These are phyloP conservation scores for Penicillium freii DNA, from an alignment of 2,329 filamentous ascomycete species.

Conservation along the genomic window DNA sequence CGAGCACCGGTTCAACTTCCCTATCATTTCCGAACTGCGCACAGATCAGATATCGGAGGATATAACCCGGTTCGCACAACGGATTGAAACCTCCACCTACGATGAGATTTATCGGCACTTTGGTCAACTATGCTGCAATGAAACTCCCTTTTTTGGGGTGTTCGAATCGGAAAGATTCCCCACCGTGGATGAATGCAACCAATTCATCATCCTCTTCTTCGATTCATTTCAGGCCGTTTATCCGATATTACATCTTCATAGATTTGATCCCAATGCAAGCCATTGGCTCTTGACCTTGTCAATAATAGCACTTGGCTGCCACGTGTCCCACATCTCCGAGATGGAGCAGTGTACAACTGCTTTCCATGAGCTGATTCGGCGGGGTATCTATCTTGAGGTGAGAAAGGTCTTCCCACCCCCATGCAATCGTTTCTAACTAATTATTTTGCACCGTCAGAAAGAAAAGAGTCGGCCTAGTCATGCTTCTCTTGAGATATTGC, in stretches of 20 bases:
- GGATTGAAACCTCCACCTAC: slow-evolving; percentile 29
- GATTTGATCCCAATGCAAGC: slow-evolving; percentile 36
- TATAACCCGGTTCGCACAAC: slow-evolving; percentile 3
- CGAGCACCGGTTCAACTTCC: slow-evolving; percentile 26
- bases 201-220: slow-evolving; percentile 39
- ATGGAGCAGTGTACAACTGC: slow-evolving; percentile 32
- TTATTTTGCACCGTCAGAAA: slow-evolving; percentile 20
- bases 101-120: slow-evolving; percentile 33
- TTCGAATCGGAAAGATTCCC: slow-evolving; percentile 37
- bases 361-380: slow-evolving; percentile 45
- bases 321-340: slow-evolving; percentile 30
- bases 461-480: slow-evolving; percentile 20
- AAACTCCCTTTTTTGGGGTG: slow-evolving; percentile 30
- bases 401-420: not conserved
- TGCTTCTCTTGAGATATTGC: slow-evolving; percentile 30
- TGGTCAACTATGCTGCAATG: slow-evolving; percentile 30
- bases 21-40: slow-evolving; percentile 16
- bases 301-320: slow-evolving; percentile 43
- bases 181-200: slow-evolving; percentile 23
- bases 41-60: slow-evolving; percentile 21
- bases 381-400: slow-evolving; percentile 39
- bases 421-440: not conserved
- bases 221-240: slow-evolving; percentile 42
- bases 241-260: slow-evolving; percentile 41
- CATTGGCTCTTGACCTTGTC: slow-evolving; percentile 45